These are phyloP conservation scores for Pythium periplocum DNA, from an alignment of 352 stramenopile species.

Conservation along the genomic window DNA sequence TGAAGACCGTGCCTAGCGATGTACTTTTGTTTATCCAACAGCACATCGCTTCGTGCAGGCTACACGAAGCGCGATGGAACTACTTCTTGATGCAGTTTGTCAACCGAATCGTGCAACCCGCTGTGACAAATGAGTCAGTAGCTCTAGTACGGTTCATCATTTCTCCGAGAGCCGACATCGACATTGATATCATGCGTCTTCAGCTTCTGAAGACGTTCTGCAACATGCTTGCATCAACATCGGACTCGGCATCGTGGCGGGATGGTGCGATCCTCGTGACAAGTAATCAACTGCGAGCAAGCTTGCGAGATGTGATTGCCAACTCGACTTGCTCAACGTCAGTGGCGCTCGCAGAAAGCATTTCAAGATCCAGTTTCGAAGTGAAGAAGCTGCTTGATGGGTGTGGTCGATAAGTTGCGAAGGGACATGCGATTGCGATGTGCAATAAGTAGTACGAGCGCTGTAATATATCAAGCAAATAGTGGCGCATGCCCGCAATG, in stretches of 20 bases:
- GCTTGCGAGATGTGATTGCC: not conserved
- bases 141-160: slow-evolving; percentile 6
- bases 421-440: too few species aligned
- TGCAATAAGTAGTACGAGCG: too few species aligned
- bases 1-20: not conserved
- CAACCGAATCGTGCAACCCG: slow-evolving; percentile 14
- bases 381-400: too few species aligned
- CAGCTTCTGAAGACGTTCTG: too few species aligned
- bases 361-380: not conserved
- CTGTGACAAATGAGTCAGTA: not conserved
- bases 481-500: too few species aligned
- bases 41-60: slow-evolving; percentile 10
- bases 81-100: slow-evolving; percentile 12
- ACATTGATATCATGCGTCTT: not conserved
- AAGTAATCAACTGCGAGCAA: not conserved
- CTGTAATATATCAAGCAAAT: too few species aligned
- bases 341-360: not conserved
- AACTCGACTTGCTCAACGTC: not conserved
- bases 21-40: slow-evolving; percentile 17
- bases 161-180: slow-evolving; percentile 10
- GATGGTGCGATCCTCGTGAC: not conserved
- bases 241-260: not conserved
- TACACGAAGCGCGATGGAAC: slow-evolving; percentile 11
- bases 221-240: not conserved
- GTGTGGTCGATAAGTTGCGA: too few species aligned